phyloP scores from a whole-genome alignment of 352 stramenopile genomes.

The Phytophthora melonis region DNA sequence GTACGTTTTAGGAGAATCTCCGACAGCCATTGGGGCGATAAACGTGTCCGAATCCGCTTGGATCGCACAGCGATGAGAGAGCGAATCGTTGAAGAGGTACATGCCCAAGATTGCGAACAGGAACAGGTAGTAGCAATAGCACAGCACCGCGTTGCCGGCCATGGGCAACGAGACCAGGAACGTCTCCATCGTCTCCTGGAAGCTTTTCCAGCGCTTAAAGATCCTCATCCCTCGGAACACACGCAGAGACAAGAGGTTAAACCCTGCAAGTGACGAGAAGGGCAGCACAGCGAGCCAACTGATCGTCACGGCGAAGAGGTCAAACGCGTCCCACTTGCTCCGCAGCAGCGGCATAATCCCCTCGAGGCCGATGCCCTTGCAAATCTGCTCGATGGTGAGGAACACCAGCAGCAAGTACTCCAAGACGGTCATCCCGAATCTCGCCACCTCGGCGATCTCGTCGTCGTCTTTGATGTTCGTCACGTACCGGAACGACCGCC shows the following conservation, averaged over 20 bases:
- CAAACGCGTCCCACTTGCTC: constrained; percentile 78
- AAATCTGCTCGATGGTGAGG: constrained; percentile 72
- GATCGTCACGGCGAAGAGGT: constrained; percentile 65
- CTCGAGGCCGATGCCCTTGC: constrained; percentile 74
- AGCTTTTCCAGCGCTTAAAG: constrained; percentile 81
- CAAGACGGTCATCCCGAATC: constrained; percentile 61
- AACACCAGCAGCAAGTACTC: constrained; percentile 72
- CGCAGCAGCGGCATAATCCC: constrained; percentile 64
- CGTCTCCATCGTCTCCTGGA: constrained; percentile 83
- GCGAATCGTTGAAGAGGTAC: constrained; percentile 88
- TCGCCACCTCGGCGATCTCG: constrained; percentile 47
- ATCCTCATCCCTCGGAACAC: constrained; percentile 76
- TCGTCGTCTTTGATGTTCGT: constrained; percentile 46
- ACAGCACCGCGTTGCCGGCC: constrained; percentile 75
- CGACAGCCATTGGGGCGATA: constrained; percentile 21
- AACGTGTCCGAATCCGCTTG: constrained; percentile 38
- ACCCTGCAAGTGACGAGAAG: constrained; percentile 52
- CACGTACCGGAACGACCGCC: constrained; percentile 65
- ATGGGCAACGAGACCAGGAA: constrained; percentile 78
- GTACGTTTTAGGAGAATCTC: constrained; percentile 45
- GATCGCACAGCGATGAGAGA: constrained; percentile 77
- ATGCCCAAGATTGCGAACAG: constrained; percentile 88
- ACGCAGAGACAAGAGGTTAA: constrained; percentile 77
- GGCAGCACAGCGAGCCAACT: constrained; percentile 73
- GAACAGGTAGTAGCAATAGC: constrained; percentile 89